Percentiles rank a stretch among this genome's conserved stretches.
phyloP scores from a whole-genome alignment of 768 basidiomycete species.

The Glaciozyma martinii region DNA sequence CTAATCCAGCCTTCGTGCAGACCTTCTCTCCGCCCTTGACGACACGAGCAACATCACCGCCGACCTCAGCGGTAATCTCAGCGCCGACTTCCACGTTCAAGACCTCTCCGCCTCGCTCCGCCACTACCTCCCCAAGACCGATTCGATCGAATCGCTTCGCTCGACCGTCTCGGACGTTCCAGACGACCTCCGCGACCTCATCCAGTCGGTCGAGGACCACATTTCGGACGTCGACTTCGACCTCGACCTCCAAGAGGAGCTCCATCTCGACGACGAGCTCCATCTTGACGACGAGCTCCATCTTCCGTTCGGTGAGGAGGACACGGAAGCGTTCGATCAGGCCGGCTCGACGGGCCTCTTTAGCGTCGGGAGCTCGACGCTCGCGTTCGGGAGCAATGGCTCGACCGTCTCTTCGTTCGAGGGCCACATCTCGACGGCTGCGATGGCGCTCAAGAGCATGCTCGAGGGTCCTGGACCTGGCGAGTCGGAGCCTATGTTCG shows the following conservation, averaged over 20 bases:
- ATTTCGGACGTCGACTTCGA: conserved; percentile 16
- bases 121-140: background rate
- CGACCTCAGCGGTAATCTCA: background rate
- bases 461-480: background rate
- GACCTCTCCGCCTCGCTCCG: conserved; percentile 11
- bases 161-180: conserved; percentile 24
- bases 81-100: background rate
- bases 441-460: conserved; percentile 6
- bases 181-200: conserved; percentile 16
- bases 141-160: conserved; percentile 21
- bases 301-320: background rate
- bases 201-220: conserved; percentile 21
- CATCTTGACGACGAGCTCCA: background rate
- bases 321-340: background rate
- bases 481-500: background rate
- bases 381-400: background rate
- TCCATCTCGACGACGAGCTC: conserved; percentile 1
- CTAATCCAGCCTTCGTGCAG: background rate
- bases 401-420: conserved; percentile 12
- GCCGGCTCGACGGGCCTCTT: background rate
- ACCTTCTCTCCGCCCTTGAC: conserved; percentile 15
- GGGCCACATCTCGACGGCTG: conserved; percentile 18
- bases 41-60: conserved; percentile 11
- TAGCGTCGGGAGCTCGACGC: too few species aligned
- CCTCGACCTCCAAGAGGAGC: background rate